Base-by-base conservation (phyloP, 108 stramenopile species). In the Schizochytrium sp. region DNA sequence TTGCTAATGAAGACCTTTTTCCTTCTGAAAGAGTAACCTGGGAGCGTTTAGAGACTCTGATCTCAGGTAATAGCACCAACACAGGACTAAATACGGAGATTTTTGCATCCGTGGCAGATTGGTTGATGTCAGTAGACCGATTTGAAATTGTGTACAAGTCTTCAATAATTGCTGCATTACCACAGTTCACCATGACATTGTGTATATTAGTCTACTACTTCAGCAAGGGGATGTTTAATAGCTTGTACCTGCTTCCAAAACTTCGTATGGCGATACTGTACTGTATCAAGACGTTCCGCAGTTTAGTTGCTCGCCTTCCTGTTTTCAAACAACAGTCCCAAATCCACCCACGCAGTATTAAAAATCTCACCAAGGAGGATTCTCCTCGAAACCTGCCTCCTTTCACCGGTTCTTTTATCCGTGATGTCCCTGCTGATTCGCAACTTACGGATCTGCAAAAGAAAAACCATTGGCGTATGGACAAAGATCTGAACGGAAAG, bases 201-300 rank as follows among this genome's bases (percentile, higher is more conserved):
- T 7, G 40, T 44, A 69, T 69, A 1, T 44, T 69, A 8, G 15
- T 7, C 0, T 69, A 69, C 64, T 69, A 28, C 28, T 38, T 12
- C 10, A 69, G 10, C 5, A 44, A 69, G 10, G 64, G 42, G 10
- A 8, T 69, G 28, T 44, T 69, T 8, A 38, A 69, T 15, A 69
- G 42, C 12, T 69, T 69, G 40, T 69, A 69, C 44, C 44, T 69
- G 64, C 64, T 69, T 69, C 64, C 64, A 44, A 38, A 44, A 7
- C 44, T 69, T 10, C 40, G 42, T 8, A 0, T 38, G 12, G 64
- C 64, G 10, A 44, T 12, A 38, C 12, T 28, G 5, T 2, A 3
- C 28, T 2, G 8, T 7, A 8, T 69, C 7, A 7, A 15, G 5
- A 69, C 10, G 28, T 28, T 28, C 28, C 64, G 12, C 64, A 7